Percentiles rank a stretch among this genome's conserved stretches.
phyloP scores from a whole-genome alignment of 306 rosid species.

The Astragalus glycyphyllos region DNA sequence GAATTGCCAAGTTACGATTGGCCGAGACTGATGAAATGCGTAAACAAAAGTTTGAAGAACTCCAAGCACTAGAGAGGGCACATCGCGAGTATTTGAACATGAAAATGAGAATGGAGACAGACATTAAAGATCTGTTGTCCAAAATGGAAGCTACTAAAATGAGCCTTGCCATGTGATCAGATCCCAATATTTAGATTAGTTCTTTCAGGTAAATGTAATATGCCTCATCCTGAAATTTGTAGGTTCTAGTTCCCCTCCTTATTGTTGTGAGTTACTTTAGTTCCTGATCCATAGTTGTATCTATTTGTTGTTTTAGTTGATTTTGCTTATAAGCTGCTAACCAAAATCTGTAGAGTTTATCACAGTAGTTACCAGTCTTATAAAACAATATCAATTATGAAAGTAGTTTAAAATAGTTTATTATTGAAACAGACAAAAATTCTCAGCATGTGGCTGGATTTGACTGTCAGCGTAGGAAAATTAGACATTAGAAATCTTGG shows the following conservation, averaged over 20 bases:
- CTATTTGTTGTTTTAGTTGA: slow-evolving; percentile 45
- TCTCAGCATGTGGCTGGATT: slow-evolving; percentile 15
- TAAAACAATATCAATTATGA: slow-evolving; percentile 45
- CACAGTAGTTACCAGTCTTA: slow-evolving; percentile 54
- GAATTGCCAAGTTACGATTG: slow-evolving; percentile 73
- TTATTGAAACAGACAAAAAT: slow-evolving; percentile 29
- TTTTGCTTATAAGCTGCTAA: slow-evolving; percentile 57
- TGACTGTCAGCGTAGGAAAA: slow-evolving; percentile 28
- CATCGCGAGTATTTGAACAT: slow-evolving; percentile 80
- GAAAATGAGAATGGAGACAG: slow-evolving; percentile 93
- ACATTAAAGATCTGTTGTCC: slow-evolving; percentile 79
- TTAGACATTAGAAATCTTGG: slow-evolving; percentile 5
- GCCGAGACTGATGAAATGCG: slow-evolving; percentile 80
- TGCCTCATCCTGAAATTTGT: slow-evolving; percentile 44
- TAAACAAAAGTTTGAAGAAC: slow-evolving; percentile 76
- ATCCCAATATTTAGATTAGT: slow-evolving; percentile 41
- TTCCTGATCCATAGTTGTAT: slow-evolving; percentile 51
- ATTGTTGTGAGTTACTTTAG: slow-evolving; percentile 46
- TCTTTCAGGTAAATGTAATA: slow-evolving; percentile 49
- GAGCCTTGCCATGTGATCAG: slow-evolving; percentile 70
- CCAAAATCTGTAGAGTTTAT: slow-evolving; percentile 65
- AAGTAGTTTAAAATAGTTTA: slow-evolving; percentile 40
- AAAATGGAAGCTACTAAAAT: slow-evolving; percentile 97
- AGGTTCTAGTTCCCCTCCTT: slow-evolving; percentile 44
- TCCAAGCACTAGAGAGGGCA: slow-evolving; percentile 76